Evolutionary conservation across 257 asterid genomes (phyloP), one percentile per base, ranked within the genome.

Genomic region (Jacaranda copaia): DNA sequence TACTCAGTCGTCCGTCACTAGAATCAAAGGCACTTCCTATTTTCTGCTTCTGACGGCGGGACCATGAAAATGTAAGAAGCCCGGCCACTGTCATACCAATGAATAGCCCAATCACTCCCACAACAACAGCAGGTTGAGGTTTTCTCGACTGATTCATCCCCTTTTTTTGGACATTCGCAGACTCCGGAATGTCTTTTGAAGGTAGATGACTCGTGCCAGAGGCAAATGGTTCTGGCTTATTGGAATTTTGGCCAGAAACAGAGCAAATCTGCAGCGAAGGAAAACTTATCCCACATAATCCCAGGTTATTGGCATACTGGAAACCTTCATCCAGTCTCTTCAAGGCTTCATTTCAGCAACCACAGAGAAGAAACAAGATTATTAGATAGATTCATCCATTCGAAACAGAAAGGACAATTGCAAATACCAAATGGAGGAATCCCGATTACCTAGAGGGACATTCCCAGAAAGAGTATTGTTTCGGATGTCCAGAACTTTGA

Each of bases 391-490:
- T 15, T 4, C 12, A 3, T 57, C 56, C 8, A n/a, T 51, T 13
- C 12, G 11, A 16, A 18, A 49, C 32, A n/a, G 15, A 66, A 74
- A 67, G 4, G 0, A 16, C 5, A 11, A 36, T 10, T n/a, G 16
- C 39, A 59, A 45, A 82, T 12, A 38, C 15, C 25, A 67, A 62
- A n/a, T 46, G 57, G 58, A 49, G 38, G 48, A 25, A 25, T 25
- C 4, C 4, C 1, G 61, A 56, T 55, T 92, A 95, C 99, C 98
- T 75, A 86, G 63, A 77, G 98, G 99, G 63, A 96, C 94, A 83
- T 90, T 90, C 87, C 99, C 99, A 35, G 97, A 93, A 14, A 96
- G 89, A 15, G 91, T 83, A 65, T 96, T 96, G 72, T 96, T 96
- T 83, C 97, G 80, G 79, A 96, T 73, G 79, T 96, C 99, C 6